Conservation (phyloP, 148 eudicot species). For the Cornus controversa region DNA sequence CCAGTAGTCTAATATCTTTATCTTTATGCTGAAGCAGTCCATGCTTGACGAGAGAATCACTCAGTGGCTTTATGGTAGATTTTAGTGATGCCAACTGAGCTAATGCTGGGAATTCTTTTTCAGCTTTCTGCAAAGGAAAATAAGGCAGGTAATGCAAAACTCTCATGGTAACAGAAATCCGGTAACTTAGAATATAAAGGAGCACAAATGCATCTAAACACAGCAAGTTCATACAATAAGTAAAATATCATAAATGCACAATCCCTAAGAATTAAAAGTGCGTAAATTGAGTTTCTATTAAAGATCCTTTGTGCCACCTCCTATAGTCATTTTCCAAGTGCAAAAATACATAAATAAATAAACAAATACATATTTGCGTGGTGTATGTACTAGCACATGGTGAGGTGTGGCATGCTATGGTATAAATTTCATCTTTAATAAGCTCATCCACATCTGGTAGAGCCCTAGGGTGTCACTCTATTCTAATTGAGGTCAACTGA, state of each 20-base stretch:
- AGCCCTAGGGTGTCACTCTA: no score
- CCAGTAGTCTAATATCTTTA: slow-evolving; percentile 72
- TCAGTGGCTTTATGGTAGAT: slow-evolving; percentile 46
- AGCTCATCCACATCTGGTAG: no score
- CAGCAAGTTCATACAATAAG: not conserved
- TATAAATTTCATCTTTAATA: no score
- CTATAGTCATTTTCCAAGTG: not conserved
- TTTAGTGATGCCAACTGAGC: slow-evolving; percentile 52
- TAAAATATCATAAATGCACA: not conserved
- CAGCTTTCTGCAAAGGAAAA: slow-evolving; percentile 61
- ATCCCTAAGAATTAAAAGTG: not conserved
- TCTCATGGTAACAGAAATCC: not conserved
- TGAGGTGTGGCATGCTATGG: no score
- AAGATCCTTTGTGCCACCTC: not conserved
- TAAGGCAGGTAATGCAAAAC: slow-evolving; percentile 5
- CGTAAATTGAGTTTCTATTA: not conserved
- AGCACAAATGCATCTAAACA: not conserved
- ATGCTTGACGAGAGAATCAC: slow-evolving; percentile 58
- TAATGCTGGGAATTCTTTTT: slow-evolving; percentile 45
- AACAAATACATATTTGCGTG: no score
- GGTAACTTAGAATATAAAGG: not conserved
- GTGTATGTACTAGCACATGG: no score
- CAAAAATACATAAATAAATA: not conserved
- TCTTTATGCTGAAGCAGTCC: slow-evolving; percentile 64
- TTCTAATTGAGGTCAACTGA: no score